Conservation (phyloP, 2,329 filamentous ascomycete species). For the Talaromyces sp. region DNA sequence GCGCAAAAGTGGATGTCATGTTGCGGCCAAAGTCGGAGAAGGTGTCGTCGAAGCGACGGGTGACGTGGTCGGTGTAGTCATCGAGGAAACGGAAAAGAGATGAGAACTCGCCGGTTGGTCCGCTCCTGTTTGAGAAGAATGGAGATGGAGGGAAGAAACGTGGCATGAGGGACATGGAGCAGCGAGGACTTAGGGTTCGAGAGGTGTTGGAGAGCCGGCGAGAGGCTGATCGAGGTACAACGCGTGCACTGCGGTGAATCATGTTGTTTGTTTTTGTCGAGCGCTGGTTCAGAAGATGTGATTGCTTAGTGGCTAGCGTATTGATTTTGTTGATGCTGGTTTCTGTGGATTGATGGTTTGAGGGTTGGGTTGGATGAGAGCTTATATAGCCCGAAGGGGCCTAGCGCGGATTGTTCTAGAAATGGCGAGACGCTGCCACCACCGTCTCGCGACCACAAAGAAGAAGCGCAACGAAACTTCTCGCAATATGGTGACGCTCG, state of each 20-base stretch:
- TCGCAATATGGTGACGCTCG: not conserved
- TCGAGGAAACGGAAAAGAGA: constrained; percentile 50
- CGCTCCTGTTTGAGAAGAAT: not conserved
- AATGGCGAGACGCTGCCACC: not conserved
- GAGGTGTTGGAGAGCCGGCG: constrained; percentile 9
- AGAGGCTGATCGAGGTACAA: constrained; percentile 5
- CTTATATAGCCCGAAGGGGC: constrained; percentile 5
- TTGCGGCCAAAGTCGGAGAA: constrained; percentile 23
- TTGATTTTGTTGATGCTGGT: not conserved
- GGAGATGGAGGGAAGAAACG: constrained; percentile 12
- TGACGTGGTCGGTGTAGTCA: constrained; percentile 42
- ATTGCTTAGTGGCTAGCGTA: not conserved
- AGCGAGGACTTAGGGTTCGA: not conserved
- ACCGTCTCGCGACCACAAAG: not conserved
- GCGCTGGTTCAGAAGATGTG: not conserved
- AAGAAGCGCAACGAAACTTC: not conserved
- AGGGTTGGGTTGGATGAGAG: not conserved
- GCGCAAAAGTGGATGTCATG: constrained; percentile 37
- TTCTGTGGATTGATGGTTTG: not conserved
- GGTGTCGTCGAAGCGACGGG: constrained; percentile 21
- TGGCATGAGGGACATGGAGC: constrained; percentile 11
- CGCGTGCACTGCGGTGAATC: not conserved
- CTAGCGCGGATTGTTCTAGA: constrained; percentile 9
- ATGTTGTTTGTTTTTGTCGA: not conserved
- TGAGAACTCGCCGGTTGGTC: constrained; percentile 37